Base-by-base conservation (phyloP, 768 basidiomycete species). In the Mycena galericulata region DNA sequence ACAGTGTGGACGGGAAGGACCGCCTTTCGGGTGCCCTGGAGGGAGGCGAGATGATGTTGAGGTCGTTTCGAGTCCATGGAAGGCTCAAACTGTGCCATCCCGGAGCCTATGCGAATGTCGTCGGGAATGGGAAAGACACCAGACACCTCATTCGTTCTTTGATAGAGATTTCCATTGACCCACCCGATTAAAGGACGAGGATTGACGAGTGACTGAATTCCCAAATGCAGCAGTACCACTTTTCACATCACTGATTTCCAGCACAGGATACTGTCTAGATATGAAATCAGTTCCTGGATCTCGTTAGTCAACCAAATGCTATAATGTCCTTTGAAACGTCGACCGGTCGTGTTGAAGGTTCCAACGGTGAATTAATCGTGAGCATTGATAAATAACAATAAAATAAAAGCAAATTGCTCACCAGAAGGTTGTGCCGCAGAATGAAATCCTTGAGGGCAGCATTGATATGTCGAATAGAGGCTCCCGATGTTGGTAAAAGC, bases 231-330 rank as follows among this genome's bases (percentile, higher is more conserved):
- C n/a, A n/a, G n/a, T n/a, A n/a, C n/a, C n/a, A n/a, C n/a, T n/a
- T n/a, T n/a, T n/a, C n/a, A n/a, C n/a, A n/a, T n/a, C n/a, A n/a
- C n/a, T n/a, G n/a, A n/a, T n/a, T n/a, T n/a, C n/a, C n/a, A n/a
- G n/a, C n/a, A 20, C 0, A 61, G 17, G 20, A 61, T 24, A 15
- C 50, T 36, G 12, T 41, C 46, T 14, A 59, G 12, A 26, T 36
- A 46, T 7, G 2, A 34, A 1, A 40, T 3, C 11, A 55, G 20
- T 30, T 67, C 66, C 24, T 67, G 66, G 24, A 67, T 6, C 14
- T 67, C 40, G 59, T 67, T 67, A 8, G 43, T 43, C 2, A 67
- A 20, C 66, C 66, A 67, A n/a, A 67, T 67, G 49, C 40, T 43
- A 34, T 67, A 41, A 22, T 67, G 66, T 5, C 66, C 54, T 40